phyloP scores from a whole-genome alignment of 768 basidiomycete genomes.

The Cystofilobasidium ferigula region DNA sequence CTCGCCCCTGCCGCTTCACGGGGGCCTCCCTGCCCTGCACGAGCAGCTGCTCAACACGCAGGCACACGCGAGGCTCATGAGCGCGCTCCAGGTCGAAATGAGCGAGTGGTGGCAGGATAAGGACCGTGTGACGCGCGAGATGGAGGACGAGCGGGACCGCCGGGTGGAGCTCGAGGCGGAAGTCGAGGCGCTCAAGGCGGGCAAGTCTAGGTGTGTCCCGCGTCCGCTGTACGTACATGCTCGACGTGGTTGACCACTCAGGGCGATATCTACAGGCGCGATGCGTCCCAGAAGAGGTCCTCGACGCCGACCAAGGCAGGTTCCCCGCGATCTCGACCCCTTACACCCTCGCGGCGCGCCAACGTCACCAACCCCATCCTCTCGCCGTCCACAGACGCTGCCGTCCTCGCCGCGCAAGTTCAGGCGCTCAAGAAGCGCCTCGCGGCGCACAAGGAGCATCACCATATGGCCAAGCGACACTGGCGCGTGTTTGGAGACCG shows the following conservation, averaged over 20 bases:
- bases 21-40: not conserved
- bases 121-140: not conserved
- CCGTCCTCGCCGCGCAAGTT: not conserved
- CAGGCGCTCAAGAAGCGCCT: not conserved
- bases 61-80: not conserved
- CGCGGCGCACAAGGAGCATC: not conserved
- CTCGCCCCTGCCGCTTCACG: not conserved
- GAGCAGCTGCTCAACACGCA: not conserved
- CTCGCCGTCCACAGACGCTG: not conserved
- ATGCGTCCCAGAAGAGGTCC: not conserved
- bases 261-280: not conserved
- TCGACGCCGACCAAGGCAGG: not conserved
- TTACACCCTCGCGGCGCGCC: not conserved
- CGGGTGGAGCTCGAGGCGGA: not conserved
- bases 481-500: not conserved
- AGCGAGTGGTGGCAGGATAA: slow-evolving; percentile 2
- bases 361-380: not conserved
- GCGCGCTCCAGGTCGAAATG: not conserved
- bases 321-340: too few relatives aligned
- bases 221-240: too few relatives aligned
- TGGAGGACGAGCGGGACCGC: not conserved
- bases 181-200: not conserved
- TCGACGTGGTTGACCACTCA: not conserved
- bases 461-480: not conserved
- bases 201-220: not conserved